A percentile compares a stretch with the other conserved stretches of the same genome.
Evolutionary conservation across 2,329 filamentous ascomycete species (phyloP).

Genomic region (Ceratocystis variospora): DNA sequence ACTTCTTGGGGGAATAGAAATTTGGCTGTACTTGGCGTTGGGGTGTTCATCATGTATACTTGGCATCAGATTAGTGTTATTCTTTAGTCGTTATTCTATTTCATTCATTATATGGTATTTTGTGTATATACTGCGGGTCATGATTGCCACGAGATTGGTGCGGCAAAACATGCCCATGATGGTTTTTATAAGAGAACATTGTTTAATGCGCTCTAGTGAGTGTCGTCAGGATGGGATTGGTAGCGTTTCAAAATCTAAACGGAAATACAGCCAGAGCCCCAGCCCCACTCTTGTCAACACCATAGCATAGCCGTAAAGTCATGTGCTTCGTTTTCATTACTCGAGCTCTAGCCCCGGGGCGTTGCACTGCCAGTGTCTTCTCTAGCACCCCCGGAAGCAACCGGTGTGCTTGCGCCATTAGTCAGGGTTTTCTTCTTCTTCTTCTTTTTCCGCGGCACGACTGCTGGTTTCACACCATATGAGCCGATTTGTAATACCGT

Average conservation of each 20-base stretch:
- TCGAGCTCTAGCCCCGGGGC: slow-evolving; percentile 31
- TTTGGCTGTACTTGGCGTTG: not conserved
- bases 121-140: not conserved
- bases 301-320: not conserved
- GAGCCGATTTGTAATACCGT: slow-evolving; percentile 62
- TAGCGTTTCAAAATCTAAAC: too few species aligned
- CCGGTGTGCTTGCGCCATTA: slow-evolving; percentile 15
- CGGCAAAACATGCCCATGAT: not conserved
- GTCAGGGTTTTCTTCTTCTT: slow-evolving; percentile 57
- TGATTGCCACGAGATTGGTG: not conserved
- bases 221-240: too few species aligned
- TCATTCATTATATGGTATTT: not conserved
- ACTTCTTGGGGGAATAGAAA: not conserved
- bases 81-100: slow-evolving; percentile 3
- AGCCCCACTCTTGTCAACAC: not conserved
- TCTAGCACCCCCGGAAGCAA: slow-evolving; percentile 29
- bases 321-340: not conserved
- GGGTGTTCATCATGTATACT: not conserved
- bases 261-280: not conserved
- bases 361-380: slow-evolving; percentile 49
- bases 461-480: slow-evolving; percentile 64
- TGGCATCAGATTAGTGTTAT: not conserved
- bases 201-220: too few species aligned
- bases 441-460: slow-evolving; percentile 57
- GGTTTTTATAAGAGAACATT: not conserved